Conservation (phyloP, 1,284 basidiomycete genomes). For the Marasmius fiardii region DNA sequence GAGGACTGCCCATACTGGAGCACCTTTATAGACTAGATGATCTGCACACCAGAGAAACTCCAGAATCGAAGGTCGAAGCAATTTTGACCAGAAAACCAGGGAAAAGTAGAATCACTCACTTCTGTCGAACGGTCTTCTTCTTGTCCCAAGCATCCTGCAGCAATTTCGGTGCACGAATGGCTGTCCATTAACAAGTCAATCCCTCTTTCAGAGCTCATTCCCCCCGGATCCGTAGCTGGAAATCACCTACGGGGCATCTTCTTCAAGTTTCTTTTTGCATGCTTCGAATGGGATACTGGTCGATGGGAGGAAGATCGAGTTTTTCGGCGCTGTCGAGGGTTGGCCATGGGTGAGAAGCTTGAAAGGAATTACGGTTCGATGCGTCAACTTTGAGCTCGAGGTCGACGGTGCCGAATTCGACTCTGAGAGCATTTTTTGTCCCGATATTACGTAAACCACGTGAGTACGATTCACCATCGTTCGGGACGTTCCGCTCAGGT, state of each 20-base stretch:
- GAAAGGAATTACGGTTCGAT: too few species aligned
- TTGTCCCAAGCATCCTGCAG: slow-evolving; percentile 89
- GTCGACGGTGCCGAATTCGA: background rate
- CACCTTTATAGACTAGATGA: too few species aligned
- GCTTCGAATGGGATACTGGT: slow-evolving; percentile 65
- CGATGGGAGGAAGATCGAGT: slow-evolving; percentile 67
- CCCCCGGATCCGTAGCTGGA: background rate
- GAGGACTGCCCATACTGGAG: too few species aligned
- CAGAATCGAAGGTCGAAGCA: too few species aligned
- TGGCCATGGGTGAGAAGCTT: slow-evolving; percentile 68
- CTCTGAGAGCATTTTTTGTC: background rate
- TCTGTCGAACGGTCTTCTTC: slow-evolving; percentile 88
- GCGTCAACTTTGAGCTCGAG: too few species aligned
- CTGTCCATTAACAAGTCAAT: slow-evolving; percentile 31
- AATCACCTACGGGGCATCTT: slow-evolving; percentile 64
- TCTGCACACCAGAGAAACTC: too few species aligned
- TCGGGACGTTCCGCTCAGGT: background rate
- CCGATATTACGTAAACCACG: background rate
- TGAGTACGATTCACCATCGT: background rate
- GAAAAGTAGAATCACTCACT: slow-evolving; percentile 57
- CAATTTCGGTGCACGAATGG: slow-evolving; percentile 79
- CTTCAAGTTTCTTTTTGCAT: slow-evolving; percentile 72
- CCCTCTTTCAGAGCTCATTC: background rate
- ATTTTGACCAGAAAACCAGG: background rate
- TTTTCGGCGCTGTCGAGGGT: slow-evolving; percentile 88